Base-by-base conservation (phyloP, 2,329 filamentous ascomycete species). In the Triangularia setosa region DNA sequence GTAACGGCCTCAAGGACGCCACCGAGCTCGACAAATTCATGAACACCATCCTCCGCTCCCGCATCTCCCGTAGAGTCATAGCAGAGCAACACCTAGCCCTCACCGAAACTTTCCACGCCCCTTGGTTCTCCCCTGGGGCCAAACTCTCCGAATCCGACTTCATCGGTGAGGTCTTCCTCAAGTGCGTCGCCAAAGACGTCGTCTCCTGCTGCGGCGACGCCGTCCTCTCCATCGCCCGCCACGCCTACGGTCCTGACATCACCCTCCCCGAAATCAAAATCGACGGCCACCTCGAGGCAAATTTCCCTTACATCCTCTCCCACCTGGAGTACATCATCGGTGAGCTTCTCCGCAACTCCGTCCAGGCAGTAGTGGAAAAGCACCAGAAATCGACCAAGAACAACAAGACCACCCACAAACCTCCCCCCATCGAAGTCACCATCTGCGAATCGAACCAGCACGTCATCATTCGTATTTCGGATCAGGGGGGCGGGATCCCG, bases 271-370 rank as follows among this genome's bases (percentile, higher is more conserved):
- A 93, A 68, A 91, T 99, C 76, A 86, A 84, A 56, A 83, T 99
- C 64, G 85, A 90, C 67, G 95, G 96, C 23, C 93, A 99, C 74
- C 82, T 95, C 2, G 87, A 91, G 28, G 93, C 93, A 4, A 96
- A 89, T 30, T 99, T 99, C 73, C 95, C 96, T 1, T 99, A 97
- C 73, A 98, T 99, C 68, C 85, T 97, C 60, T 95, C 90, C 73
- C 95, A 98, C 75, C 85, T 99, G 60, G 94, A 99, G 78, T 99
- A 99, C 78, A 97, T 99, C 71, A 86, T 99, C 64, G 93, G 95
- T 60, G 95, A 99, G 79, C 87, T 99, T 23, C 83, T 99, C 24
- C 89, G 95, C 40, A 99, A 99, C 78, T 96, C 92, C 0, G 91
- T 99, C 16, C 93, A 98, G 77, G 93, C 93, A 21, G 88, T 95